Percentiles rank a stretch among this genome's conserved stretches.
These are phyloP conservation scores for Penicillium sp. DNA, from an alignment of 2,329 filamentous ascomycete genomes.

Conservation along the genomic window DNA sequence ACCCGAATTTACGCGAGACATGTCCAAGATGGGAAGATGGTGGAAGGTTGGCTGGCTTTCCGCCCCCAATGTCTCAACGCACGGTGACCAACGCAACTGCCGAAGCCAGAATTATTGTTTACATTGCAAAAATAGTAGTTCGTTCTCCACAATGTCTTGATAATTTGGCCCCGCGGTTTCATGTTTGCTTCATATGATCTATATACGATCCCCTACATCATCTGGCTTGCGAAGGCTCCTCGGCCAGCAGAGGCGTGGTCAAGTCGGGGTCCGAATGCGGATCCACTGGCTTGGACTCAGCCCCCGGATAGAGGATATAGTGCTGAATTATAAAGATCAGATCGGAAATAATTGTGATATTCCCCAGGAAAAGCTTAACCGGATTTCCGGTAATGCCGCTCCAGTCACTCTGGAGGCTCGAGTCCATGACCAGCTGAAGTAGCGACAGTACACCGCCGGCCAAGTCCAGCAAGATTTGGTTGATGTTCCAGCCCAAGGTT, in stretches of 20 bases:
- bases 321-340: slow-evolving; percentile 84
- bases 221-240: background rate
- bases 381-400: slow-evolving; percentile 87
- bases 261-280: slow-evolving; percentile 14
- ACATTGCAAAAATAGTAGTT: slow-evolving; percentile 12
- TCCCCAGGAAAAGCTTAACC: slow-evolving; percentile 82
- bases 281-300: slow-evolving; percentile 17
- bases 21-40: background rate
- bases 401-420: slow-evolving; percentile 82
- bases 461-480: slow-evolving; percentile 80
- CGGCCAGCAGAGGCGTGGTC: slow-evolving; percentile 31
- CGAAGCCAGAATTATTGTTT: background rate
- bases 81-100: background rate
- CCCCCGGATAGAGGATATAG: slow-evolving; percentile 69
- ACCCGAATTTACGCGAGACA: background rate
- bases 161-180: slow-evolving; percentile 8
- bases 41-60: background rate
- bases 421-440: slow-evolving; percentile 79
- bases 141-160: slow-evolving; percentile 12
- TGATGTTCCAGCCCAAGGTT: slow-evolving; percentile 84
- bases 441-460: slow-evolving; percentile 78
- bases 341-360: slow-evolving; percentile 84
- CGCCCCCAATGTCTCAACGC: slow-evolving; percentile 17
- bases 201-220: background rate
- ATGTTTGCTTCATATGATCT: background rate